These are phyloP conservation scores for Marasmius oreades DNA, from an alignment of 1,284 basidiomycete species.

Conservation along the genomic window DNA sequence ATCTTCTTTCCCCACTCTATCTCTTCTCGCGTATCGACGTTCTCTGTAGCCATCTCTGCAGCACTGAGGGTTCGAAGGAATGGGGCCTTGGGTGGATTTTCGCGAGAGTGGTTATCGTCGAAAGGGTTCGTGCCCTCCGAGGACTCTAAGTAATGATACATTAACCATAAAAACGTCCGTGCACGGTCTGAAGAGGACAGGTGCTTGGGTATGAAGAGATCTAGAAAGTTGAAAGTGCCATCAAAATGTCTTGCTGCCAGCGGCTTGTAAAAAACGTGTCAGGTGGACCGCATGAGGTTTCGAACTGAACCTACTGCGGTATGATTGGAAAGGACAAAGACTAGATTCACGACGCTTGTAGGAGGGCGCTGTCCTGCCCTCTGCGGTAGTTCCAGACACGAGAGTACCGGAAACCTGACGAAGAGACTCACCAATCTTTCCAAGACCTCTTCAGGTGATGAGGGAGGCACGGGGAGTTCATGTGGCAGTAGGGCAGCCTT, in stretches of 20 bases:
- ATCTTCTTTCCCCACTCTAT: conserved; percentile 62
- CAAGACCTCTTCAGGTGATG: conserved; percentile 69
- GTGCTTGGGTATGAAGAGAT: conserved; percentile 75
- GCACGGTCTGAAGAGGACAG: conserved; percentile 71
- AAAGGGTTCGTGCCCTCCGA: conserved; percentile 60
- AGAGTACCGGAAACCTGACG: background rate
- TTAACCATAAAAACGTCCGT: conserved; percentile 74
- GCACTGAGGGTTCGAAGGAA: conserved; percentile 44
- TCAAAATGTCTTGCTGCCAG: conserved; percentile 74
- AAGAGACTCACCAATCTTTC: conserved; percentile 49
- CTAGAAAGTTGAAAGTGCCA: conserved; percentile 69
- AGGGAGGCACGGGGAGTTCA: conserved; percentile 56
- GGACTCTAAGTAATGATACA: conserved; percentile 74
- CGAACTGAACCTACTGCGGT: conserved; percentile 46
- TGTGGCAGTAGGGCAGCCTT: conserved; percentile 76
- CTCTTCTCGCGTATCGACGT: conserved; percentile 67
- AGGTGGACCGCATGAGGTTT: background rate
- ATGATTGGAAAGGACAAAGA: conserved; percentile 73
- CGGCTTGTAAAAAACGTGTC: conserved; percentile 39
- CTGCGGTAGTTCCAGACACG: conserved; percentile 26
- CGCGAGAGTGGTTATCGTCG: conserved; percentile 50
- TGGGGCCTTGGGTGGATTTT: conserved; percentile 53
- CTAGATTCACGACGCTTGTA: conserved; percentile 76
- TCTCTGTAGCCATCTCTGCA: conserved; percentile 52
- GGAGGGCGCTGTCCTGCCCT: conserved; percentile 60